Evolutionary conservation across 768 basidiomycete genomes (phyloP), one percentile per base, ranked within the genome.

Genomic region (Lactarius sanguifluus): DNA sequence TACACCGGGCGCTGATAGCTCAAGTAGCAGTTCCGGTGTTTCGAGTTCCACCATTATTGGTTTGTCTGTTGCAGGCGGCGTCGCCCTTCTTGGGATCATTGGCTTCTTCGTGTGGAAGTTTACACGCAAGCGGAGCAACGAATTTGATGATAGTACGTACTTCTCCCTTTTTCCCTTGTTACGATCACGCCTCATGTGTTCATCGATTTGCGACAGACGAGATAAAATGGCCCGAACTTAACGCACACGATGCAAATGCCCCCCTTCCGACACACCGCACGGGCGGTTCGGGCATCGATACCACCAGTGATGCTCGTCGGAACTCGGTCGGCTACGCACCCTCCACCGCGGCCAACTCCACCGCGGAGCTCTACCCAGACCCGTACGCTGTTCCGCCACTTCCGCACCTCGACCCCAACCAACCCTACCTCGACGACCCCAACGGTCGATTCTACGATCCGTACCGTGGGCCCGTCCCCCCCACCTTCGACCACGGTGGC

Each of bases 211-310:
- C 13, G 8, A 36, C 73, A 92, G 90, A 82, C 71, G 90, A 92
- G 23, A 94, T 94, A 77, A 93, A 93, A 77, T 94, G 92, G 92
- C 92, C 92, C 3, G 92, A 94, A 72, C 82, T 93, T 43, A 91
- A 92, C 75, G 76, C 84, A 2, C 90, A 91, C 68, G 81, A 79
- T 38, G 65, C 71, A 12, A 63, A 69, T 32, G 68, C 72, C 40
- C 76, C 91, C 18, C 80, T 92, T 10, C 91, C 91, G 23, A 85
- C 88, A 1, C 79, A 85, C 62, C 82, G 85, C 64, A 88, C 90
- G 1, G 90, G 89, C 65, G 83, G 88, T 30, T 77, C 89, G 32
- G 91, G 91, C 36, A 89, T 91, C 72, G 90, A 90, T 72, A 86
- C 86, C 18, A 83, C 79, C 55, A 86, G 86, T 2, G 87, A 89